Evolutionary conservation across 768 basidiomycete species (phyloP).

Genomic region (Hericium coralloides): DNA sequence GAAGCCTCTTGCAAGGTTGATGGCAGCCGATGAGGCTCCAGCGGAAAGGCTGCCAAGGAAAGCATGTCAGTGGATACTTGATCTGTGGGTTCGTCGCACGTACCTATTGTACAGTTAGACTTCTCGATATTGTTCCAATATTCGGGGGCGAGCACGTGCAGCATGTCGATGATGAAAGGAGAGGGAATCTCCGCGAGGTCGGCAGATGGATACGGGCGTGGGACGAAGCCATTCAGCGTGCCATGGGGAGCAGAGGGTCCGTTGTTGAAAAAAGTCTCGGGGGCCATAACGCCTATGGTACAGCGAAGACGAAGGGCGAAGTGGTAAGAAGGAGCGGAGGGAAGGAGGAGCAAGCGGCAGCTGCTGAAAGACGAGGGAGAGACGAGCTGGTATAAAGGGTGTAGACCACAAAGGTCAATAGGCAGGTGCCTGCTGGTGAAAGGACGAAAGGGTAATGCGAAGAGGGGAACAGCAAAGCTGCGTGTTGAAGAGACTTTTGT

Average conservation of each 20-base stretch:
- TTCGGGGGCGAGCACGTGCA: constrained; percentile 53
- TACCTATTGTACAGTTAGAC: constrained; percentile 73
- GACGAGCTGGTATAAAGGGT: no score
- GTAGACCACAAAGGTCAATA: no score
- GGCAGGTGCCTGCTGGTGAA: not conserved
- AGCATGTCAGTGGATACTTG: not conserved
- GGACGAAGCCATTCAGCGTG: constrained; percentile 29
- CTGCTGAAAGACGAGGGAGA: no score
- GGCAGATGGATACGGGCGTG: constrained; percentile 57
- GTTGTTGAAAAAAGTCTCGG: constrained; percentile 17
- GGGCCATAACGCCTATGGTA: constrained; percentile 7
- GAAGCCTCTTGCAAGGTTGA: not conserved
- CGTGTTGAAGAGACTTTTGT: no score
- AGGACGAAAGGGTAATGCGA: constrained; percentile 10
- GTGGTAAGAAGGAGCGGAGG: not conserved
- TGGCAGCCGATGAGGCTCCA: not conserved
- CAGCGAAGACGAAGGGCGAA: not conserved
- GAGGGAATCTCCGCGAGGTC: constrained; percentile 54
- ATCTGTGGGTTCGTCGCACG: constrained; percentile 7
- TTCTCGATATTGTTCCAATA: constrained; percentile 74
- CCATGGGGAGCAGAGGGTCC: not conserved
- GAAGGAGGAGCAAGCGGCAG: not conserved
- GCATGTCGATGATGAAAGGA: constrained; percentile 65
- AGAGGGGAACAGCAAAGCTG: not conserved
- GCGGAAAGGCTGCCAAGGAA: constrained; percentile 6